Evolutionary conservation across 2,329 filamentous ascomycete genomes (phyloP), one percentile per base, ranked within the genome.

Genomic region (Exutisphaerella laricina): DNA sequence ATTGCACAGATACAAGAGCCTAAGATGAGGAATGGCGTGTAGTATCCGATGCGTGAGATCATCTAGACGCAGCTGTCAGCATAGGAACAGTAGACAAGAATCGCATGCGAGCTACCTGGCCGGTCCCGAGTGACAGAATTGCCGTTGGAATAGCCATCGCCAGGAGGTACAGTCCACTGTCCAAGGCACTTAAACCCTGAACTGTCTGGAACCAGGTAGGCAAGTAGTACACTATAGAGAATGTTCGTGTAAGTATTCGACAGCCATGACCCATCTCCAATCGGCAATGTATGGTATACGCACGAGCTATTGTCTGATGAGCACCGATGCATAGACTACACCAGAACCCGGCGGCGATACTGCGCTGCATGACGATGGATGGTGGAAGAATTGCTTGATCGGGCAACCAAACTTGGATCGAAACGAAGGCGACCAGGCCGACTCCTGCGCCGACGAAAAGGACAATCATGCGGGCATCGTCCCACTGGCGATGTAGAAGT

Each of bases 21-120:
- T 16, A 57, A 22, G 25, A 69, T 57, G 60, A 71, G 66, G 49
- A 70, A 70, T 1, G 67, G 67, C 1, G 64, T 65, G 57, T 70
- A 71, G 57, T 70, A 70, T 14, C 68, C 69, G 23, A 67, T 50
- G 1, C 52, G 45, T 1, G 66, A 66, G 14, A 67, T 59, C 7
- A 54, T 28, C 18, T n/a, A n/a, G n/a, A n/a, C n/a, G n/a, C n/a
- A n/a, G n/a, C n/a, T n/a, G n/a, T n/a, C n/a, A n/a, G n/a, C n/a
- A n/a, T n/a, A n/a, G n/a, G n/a, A n/a, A n/a, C n/a, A n/a, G n/a
- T n/a, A n/a, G n/a, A n/a, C n/a, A n/a, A n/a, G n/a, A n/a, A n/a
- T n/a, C n/a, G n/a, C n/a, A n/a, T n/a, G n/a, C n/a, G n/a, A n/a
- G n/a, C n/a, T n/a, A n/a, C n/a, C n/a, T 54, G 56, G 31, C 68